Evolutionary conservation across 352 stramenopile species (phyloP).

Genomic region (Pythium vanterpoolii): DNA sequence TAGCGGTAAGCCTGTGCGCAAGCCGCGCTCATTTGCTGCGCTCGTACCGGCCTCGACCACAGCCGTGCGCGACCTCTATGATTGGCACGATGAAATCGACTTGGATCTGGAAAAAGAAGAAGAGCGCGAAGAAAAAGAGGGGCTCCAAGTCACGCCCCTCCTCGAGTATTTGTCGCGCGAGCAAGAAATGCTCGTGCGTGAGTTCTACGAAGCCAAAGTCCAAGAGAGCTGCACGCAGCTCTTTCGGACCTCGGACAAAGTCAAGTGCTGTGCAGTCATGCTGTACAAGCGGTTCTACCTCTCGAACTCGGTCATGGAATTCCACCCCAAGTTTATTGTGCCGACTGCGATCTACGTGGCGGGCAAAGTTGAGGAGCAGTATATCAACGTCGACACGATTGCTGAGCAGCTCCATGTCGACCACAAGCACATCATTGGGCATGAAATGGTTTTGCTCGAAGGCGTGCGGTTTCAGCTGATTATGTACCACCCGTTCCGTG

Average conservation of each 20-base stretch:
- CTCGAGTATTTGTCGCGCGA: constrained; percentile 57
- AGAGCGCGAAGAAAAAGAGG: constrained; percentile 48
- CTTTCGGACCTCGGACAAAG: constrained; percentile 86
- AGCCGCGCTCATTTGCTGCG: constrained; percentile 77
- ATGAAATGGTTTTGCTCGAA: constrained; percentile 87
- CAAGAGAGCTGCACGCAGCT: constrained; percentile 82
- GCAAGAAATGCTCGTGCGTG: constrained; percentile 58
- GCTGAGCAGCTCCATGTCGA: constrained; percentile 80
- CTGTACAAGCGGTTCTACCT: constrained; percentile 90
- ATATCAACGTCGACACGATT: constrained; percentile 85
- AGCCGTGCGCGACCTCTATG: constrained; percentile 51
- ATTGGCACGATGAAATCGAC: constrained; percentile 76
- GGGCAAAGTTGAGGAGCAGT: constrained; percentile 89
- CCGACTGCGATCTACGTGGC: constrained; percentile 86
- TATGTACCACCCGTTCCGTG: constrained; percentile 87
- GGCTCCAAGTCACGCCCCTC: constrained; percentile 43
- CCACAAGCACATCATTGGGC: constrained; percentile 82
- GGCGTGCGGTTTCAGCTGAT: constrained; percentile 88
- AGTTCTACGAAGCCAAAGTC: constrained; percentile 82
- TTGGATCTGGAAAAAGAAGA: constrained; percentile 41
- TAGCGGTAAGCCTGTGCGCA: constrained; percentile 32
- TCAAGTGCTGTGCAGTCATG: constrained; percentile 82
- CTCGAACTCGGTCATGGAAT: constrained; percentile 87
- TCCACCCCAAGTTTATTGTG: constrained; percentile 85
- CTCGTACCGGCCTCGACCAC: constrained; percentile 64